Evolutionary conservation across 2,329 filamentous ascomycete species (phyloP).

Genomic region (Aspergillus unguis): DNA sequence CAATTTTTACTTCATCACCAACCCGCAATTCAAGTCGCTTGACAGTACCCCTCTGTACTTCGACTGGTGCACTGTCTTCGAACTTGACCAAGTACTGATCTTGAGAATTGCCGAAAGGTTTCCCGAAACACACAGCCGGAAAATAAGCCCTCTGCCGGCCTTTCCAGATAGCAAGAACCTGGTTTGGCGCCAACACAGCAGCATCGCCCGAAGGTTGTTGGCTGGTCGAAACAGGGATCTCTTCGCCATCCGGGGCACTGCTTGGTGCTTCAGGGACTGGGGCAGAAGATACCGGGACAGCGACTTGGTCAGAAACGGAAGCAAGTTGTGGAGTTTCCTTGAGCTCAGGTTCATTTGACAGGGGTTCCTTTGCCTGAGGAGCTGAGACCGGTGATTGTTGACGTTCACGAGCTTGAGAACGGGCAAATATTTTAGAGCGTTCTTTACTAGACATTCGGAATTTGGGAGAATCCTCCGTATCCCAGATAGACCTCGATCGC

Average conservation of each 20-base stretch:
- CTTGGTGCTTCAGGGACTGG: slow-evolving; percentile 12
- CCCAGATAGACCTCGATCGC: slow-evolving; percentile 33
- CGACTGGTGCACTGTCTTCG: slow-evolving; percentile 42
- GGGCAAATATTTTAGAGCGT: slow-evolving; percentile 11
- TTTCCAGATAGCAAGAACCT: slow-evolving; percentile 59
- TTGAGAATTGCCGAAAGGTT: slow-evolving; percentile 37
- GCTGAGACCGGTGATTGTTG: neutral
- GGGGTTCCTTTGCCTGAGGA: too few species aligned
- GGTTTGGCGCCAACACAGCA: slow-evolving; percentile 44
- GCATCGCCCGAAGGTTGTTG: slow-evolving; percentile 14
- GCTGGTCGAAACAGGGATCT: slow-evolving; percentile 3
- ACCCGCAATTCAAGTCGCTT: slow-evolving; percentile 45
- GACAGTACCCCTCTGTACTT: slow-evolving; percentile 39
- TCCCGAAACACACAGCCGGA: slow-evolving; percentile 57
- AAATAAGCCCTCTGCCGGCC: slow-evolving; percentile 56
- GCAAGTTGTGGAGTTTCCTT: slow-evolving; percentile 5
- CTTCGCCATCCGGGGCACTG: slow-evolving; percentile 10
- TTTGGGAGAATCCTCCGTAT: slow-evolving; percentile 36
- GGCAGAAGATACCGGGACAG: slow-evolving; percentile 12
- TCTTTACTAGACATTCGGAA: slow-evolving; percentile 18
- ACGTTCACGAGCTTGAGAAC: slow-evolving; percentile 7
- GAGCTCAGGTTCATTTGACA: neutral
- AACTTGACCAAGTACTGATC: slow-evolving; percentile 47
- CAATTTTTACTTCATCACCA: slow-evolving; percentile 48
- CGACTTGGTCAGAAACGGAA: slow-evolving; percentile 7